A percentile compares a stretch with the other conserved stretches of the same genome.
Conservation (phyloP, 495 filamentous ascomycete species). For the Penicillium roqueforti region DNA sequence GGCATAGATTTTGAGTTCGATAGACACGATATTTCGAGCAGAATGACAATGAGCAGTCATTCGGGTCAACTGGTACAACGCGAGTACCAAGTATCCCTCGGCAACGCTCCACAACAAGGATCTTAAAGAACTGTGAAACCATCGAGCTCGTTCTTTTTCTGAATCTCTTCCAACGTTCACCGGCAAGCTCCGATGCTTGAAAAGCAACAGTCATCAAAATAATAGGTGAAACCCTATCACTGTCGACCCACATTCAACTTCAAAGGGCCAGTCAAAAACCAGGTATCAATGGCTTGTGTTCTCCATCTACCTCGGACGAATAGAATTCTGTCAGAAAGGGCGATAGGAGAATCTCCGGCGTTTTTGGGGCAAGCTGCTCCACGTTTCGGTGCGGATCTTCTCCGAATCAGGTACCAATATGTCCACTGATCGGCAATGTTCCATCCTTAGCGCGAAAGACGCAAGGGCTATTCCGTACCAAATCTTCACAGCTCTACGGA, state of each 20-base stretch:
- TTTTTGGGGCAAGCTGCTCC: not conserved
- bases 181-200: conserved; percentile 5
- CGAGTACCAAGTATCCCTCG: too few relatives aligned
- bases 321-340: not conserved
- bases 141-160: too few relatives aligned
- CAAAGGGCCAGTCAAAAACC: not conserved
- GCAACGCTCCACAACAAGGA: too few relatives aligned
- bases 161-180: too few relatives aligned
- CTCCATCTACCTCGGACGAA: not conserved
- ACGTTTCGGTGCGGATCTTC: not conserved
- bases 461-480: not conserved
- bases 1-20: too few relatives aligned
- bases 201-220: not conserved
- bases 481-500: not conserved
- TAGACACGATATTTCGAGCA: too few relatives aligned
- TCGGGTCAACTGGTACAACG: too few relatives aligned
- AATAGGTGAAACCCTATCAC: not conserved
- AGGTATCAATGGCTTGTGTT: not conserved
- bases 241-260: not conserved
- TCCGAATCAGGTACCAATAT: not conserved
- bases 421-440: conserved; percentile 1
- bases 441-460: not conserved
- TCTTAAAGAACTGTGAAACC: too few relatives aligned
- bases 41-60: too few relatives aligned
- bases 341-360: not conserved